These are phyloP conservation scores for Beauveria scarabaeidicola DNA, from an alignment of 2,329 filamentous ascomycete species.

Conservation along the genomic window DNA sequence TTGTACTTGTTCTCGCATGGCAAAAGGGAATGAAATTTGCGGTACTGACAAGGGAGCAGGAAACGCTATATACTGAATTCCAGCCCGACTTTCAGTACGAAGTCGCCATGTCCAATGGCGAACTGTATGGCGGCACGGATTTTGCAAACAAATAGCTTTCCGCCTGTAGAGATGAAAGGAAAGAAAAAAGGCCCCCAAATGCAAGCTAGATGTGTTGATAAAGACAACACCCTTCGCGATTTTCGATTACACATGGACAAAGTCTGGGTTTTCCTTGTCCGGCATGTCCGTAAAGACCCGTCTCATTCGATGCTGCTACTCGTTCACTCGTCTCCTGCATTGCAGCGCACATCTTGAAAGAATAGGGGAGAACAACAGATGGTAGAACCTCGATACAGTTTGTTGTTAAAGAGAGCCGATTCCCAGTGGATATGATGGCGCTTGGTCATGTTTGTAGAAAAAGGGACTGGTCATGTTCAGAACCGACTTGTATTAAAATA, in stretches of 20 bases:
- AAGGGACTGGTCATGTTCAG: conserved; percentile 52
- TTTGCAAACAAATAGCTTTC: neutral
- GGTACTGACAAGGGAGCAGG: neutral
- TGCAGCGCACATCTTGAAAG: conserved; percentile 26
- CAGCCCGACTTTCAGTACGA: conserved; percentile 3
- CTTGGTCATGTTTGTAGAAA: conserved; percentile 50
- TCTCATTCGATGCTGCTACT: conserved; percentile 25
- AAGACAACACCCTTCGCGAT: neutral
- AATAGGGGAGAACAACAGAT: conserved; percentile 30
- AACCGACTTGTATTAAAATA: too few species aligned
- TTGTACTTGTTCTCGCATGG: too few species aligned
- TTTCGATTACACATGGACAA: conserved; percentile 33
- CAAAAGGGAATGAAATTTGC: too few species aligned
- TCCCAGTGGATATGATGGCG: conserved; percentile 31
- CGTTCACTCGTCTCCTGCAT: conserved; percentile 19
- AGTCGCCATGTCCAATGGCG: conserved; percentile 1
- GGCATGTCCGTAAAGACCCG: conserved; percentile 34
- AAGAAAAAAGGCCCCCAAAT: neutral
- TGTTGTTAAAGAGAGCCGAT: conserved; percentile 33
- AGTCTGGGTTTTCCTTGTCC: conserved; percentile 35
- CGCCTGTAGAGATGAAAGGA: neutral
- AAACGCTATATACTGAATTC: conserved; percentile 1
- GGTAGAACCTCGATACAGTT: conserved; percentile 30
- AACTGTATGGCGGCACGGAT: neutral
- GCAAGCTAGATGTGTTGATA: neutral